phyloP scores from a whole-genome alignment of 108 stramenopile genomes.

The Skeletonema tropicum region DNA sequence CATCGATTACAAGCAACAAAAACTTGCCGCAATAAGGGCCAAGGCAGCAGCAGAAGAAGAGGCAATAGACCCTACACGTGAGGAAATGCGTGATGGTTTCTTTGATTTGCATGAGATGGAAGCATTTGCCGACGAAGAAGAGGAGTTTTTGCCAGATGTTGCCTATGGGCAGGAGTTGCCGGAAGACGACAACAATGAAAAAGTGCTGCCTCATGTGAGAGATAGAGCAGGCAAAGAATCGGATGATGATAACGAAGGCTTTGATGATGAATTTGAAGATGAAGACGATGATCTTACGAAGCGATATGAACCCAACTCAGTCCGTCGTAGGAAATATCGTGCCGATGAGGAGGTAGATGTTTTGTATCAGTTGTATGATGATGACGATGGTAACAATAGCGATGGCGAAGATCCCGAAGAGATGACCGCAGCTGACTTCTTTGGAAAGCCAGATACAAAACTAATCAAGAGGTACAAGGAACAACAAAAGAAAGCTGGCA shows the following conservation, averaged over 20 bases:
- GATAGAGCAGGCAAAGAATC: conserved; percentile 63
- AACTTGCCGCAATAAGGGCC: conserved; percentile 21
- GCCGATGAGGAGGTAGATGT: conserved; percentile 87
- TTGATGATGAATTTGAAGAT: conserved; percentile 54
- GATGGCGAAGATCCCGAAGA: conserved; percentile 56
- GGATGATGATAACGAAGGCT: conserved; percentile 47
- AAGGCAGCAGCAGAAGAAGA: conserved; percentile 37
- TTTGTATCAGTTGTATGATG: conserved; percentile 67
- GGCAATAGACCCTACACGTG: conserved; percentile 68
- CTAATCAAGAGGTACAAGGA: conserved; percentile 54
- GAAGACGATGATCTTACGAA: conserved; percentile 38
- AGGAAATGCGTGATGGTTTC: conserved; percentile 90
- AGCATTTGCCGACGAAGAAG: conserved; percentile 93
- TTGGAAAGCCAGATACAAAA: conserved; percentile 73
- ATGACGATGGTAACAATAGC: conserved; percentile 43
- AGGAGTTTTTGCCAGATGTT: conserved; percentile 76
- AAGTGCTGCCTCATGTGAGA: conserved; percentile 64
- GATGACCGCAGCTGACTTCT: conserved; percentile 88
- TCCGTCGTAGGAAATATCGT: conserved; percentile 75
- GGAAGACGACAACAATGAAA: conserved; percentile 36
- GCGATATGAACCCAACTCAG: conserved; percentile 32
- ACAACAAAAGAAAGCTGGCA: conserved; percentile 7
- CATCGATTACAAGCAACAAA: conserved; percentile 43
- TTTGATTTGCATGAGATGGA: conserved; percentile 97
- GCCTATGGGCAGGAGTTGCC: conserved; percentile 56